Percentiles rank a stretch among this genome's conserved stretches.
Conservation (phyloP, 495 filamentous ascomycete species). For the Xylaria castorea region DNA sequence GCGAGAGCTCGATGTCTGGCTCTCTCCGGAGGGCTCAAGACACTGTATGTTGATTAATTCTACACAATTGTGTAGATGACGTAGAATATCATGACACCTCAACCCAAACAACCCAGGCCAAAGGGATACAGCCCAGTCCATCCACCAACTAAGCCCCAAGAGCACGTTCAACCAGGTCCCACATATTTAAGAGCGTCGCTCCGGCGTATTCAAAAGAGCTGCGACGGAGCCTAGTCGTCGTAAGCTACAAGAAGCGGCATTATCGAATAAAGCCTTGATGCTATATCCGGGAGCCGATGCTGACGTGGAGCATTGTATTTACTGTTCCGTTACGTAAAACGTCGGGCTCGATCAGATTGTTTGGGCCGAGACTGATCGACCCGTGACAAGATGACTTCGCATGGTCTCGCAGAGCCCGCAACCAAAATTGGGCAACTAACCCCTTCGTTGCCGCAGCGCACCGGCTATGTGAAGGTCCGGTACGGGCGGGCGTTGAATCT, state of each 20-base stretch:
- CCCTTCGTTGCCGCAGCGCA: conserved; percentile 31
- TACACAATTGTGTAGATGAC: conserved; percentile 5
- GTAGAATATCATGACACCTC: not conserved
- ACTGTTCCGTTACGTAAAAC: not conserved
- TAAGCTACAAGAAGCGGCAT: not conserved
- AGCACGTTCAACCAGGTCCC: not conserved
- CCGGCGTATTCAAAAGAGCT: not conserved
- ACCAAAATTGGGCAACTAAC: conserved; percentile 28
- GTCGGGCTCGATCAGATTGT: not conserved
- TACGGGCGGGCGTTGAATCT: conserved; percentile 51
- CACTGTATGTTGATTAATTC: conserved; percentile 1
- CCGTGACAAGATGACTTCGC: not conserved
- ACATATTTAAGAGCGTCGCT: not conserved
- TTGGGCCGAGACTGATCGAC: not conserved
- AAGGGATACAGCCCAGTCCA: not conserved
- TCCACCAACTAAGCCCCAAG: not conserved
- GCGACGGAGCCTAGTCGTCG: not conserved
- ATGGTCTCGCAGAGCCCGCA: conserved; percentile 27
- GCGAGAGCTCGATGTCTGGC: not conserved
- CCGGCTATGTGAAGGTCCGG: conserved; percentile 40
- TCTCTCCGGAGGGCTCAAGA: not conserved
- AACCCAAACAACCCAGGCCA: not conserved
- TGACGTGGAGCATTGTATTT: not conserved
- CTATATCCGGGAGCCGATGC: not conserved
- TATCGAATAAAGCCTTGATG: not conserved